Base-by-base conservation (phyloP, 1,284 basidiomycete genomes). In the Takashimella koratensis region DNA sequence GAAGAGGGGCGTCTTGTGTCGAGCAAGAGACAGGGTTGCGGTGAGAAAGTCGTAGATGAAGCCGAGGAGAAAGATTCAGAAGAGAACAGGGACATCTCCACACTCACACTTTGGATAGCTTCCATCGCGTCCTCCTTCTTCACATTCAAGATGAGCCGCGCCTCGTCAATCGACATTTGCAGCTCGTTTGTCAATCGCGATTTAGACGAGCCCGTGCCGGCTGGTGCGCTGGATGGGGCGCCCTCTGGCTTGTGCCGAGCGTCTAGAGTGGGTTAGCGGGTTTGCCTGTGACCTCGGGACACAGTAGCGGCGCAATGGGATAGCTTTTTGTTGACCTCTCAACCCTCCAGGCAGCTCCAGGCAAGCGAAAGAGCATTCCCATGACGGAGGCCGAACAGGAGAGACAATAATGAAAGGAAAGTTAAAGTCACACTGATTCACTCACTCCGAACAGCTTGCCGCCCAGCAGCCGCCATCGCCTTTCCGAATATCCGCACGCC, bases 161-260 rank as follows among this genome's bases (percentile, higher is more conserved):
- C 96, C 78, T 98, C 96, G 63, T 98, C 95, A 61, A 96, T 70
- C 21, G 91, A 93, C 94, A 99, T 96, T 44, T 87, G 84, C 68
- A 94, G 86, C 87, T 52, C 84, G 83, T 82, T 57, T 81, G 81
- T 66, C 26, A 67, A 60, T 42, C 63, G 60, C 20, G 60, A 64
- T 47, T 73, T 75, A 36, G 58, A 58, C 23, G 53, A 53, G 45
- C 58, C 61, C 20, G 60, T 51, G 30, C 59, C 64, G 22, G 66
- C 61, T 3, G 66, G 63, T 41, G 67, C 62, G 3, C 71, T 60
- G 20, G 70, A 71, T 6, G 70, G 68, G 16, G 63, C 62, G 13
- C 66, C 68, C 25, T 73, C 76, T 53, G 91, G 89, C 53, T 84
- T 79, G 52, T 86, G 80, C 67, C 87, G 88, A 49, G 91, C 91